phyloP scores from a whole-genome alignment of 2,329 filamentous ascomycete species.

The Sclerotinia subarctica region DNA sequence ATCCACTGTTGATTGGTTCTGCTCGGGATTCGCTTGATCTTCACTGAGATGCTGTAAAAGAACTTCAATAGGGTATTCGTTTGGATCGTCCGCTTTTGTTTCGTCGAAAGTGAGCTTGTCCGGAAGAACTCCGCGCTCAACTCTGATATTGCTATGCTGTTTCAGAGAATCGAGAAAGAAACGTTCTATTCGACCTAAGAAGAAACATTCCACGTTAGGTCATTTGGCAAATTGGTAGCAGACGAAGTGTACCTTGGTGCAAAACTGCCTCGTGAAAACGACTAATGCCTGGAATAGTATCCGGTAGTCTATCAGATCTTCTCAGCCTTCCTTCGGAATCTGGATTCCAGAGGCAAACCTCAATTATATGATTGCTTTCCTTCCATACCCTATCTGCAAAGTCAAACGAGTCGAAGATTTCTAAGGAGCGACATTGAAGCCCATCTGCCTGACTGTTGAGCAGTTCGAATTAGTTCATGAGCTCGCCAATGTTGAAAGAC shows the following conservation, averaged over 20 bases:
- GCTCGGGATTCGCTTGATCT: slow-evolving; percentile 53
- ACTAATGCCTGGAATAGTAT: slow-evolving; percentile 59
- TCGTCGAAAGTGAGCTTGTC: slow-evolving; percentile 54
- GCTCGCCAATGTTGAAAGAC: too few relatives aligned
- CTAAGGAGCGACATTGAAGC: slow-evolving; percentile 57
- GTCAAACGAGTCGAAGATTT: slow-evolving; percentile 71
- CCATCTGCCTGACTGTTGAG: slow-evolving; percentile 58
- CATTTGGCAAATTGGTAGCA: background rate
- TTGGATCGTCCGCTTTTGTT: slow-evolving; percentile 45
- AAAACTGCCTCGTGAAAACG: slow-evolving; percentile 64
- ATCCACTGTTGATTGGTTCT: slow-evolving; percentile 39
- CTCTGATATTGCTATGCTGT: slow-evolving; percentile 50
- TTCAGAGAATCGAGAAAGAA: slow-evolving; percentile 63
- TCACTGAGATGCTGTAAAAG: slow-evolving; percentile 55
- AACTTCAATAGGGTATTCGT: slow-evolving; percentile 60
- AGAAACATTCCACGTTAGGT: background rate
- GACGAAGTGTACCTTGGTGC: slow-evolving; percentile 54
- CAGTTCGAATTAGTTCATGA: background rate
- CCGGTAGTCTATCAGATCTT: slow-evolving; percentile 58
- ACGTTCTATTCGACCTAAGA: slow-evolving; percentile 55
- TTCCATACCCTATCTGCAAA: slow-evolving; percentile 62
- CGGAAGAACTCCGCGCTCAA: slow-evolving; percentile 61
- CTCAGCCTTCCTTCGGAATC: slow-evolving; percentile 54
- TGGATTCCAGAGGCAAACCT: slow-evolving; percentile 62
- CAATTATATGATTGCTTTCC: slow-evolving; percentile 66